A percentile compares a stretch with the other conserved stretches of the same genome.
Evolutionary conservation across 257 asterid genomes (phyloP).

Genomic region (Asclepias syriaca): DNA sequence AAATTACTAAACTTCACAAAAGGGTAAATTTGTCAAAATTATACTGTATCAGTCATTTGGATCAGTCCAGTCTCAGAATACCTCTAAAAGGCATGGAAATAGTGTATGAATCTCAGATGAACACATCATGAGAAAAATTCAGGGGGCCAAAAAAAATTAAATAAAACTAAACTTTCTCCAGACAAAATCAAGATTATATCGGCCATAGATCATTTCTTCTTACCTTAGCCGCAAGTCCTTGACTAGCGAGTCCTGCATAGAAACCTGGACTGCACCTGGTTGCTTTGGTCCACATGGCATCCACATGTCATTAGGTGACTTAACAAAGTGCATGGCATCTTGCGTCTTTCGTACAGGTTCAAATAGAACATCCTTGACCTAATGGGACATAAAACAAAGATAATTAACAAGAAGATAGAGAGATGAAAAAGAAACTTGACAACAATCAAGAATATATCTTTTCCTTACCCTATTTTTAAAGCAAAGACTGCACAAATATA

Average conservation of each 20-base stretch:
- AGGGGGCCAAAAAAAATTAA: background rate
- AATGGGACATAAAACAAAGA: constrained; percentile 15
- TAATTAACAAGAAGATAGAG: background rate
- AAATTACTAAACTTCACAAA: background rate
- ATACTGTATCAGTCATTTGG: background rate
- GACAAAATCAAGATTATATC: background rate
- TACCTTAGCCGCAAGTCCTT: constrained; percentile 88
- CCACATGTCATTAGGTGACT: constrained; percentile 57
- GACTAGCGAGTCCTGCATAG: constrained; percentile 79
- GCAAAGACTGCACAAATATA: background rate
- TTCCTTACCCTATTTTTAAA: background rate
- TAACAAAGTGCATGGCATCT: constrained; percentile 78
- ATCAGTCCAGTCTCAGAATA: background rate
- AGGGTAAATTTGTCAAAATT: background rate
- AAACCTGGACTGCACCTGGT: constrained; percentile 67
- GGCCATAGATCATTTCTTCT: background rate
- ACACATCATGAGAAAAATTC: background rate
- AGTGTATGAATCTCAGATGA: background rate
- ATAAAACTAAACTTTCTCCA: background rate
- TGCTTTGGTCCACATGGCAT: constrained; percentile 95
- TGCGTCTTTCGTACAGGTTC: constrained; percentile 98
- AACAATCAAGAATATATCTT: background rate
- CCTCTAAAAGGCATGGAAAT: background rate
- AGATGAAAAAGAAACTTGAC: background rate
- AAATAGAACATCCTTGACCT: constrained; percentile 95